Evolutionary conservation across 2,329 filamentous ascomycete genomes (phyloP), one percentile per base, ranked within the genome.

Genomic region (Blastomyces parvus): DNA sequence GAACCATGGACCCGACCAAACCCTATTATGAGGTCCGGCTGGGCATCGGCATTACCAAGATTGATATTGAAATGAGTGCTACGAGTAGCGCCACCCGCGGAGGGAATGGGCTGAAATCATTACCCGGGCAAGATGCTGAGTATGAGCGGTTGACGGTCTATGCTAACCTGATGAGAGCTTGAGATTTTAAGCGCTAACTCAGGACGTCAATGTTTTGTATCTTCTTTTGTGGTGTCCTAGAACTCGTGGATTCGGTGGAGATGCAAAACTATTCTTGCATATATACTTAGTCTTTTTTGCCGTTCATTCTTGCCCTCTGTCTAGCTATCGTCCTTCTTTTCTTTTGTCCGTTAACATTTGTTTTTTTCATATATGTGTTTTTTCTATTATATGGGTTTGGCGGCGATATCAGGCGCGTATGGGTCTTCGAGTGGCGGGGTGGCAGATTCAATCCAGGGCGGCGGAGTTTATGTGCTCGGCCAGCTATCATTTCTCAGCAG

Each of bases 21-120:
- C 86, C 87, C n/a, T 78, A 88, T 0, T 96, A 91, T 69, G 91
- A 96, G 69, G 83, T 86, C 8, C 84, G 84, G 60, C 78, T 96
- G 36, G 82, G 84, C 33, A 82, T 84, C 1, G 91, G 90, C 7
- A 82, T 91, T 60, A 96, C 94, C 68, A 83, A 87, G 56, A 83
- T 96, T 60, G 88, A 91, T 69, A 82, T 95, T 8, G 88, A 93
- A 69, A 80, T 93, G 64, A 84, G 91, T 66, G 89, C 88, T 0
- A 17, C 4, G 19, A 44, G 36, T 9, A 86, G 87, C 7, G 81
- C 90, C 66, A 84, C 83, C 0, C 84, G 80, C 13, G 36, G 33
- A 17, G 36, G n/a, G n/a, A 42, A 6, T 17, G 33, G n/a, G 11
- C n/a, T 42, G 55, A 42, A 25, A 17, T 58, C 9, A 17, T 58